Evolutionary conservation across 345 rosid species (phyloP).

Genomic region (Lagerstroemia speciosa): DNA sequence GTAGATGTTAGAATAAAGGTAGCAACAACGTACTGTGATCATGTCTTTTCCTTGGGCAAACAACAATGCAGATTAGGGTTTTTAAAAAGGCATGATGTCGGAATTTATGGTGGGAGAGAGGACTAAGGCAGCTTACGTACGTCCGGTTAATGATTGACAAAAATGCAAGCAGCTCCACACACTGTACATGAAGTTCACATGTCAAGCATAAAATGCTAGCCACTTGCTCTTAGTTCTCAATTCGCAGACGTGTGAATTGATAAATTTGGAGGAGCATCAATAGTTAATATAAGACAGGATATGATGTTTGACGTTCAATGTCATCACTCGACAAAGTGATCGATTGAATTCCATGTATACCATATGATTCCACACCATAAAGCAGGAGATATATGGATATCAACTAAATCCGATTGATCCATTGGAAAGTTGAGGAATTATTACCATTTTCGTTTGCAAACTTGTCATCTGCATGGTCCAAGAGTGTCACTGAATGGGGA

Average conservation of each 20-base stretch:
- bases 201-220: not conserved
- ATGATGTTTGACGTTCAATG: no score
- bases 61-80: slow-evolving; percentile 36
- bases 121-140: not conserved
- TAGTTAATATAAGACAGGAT: no score
- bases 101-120: slow-evolving; percentile 24
- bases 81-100: slow-evolving; percentile 10
- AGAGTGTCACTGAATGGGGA: slow-evolving; percentile 32
- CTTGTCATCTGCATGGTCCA: slow-evolving; percentile 3
- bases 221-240: not conserved
- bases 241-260: no score
- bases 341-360: no score
- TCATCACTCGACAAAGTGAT: no score
- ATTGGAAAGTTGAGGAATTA: not conserved
- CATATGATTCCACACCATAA: not conserved
- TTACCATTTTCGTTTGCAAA: slow-evolving; percentile 2
- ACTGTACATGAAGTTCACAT: not conserved
- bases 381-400: not conserved
- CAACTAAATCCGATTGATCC: not conserved
- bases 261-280: no score
- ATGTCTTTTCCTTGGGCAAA: slow-evolving; percentile 11
- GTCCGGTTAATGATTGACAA: not conserved
- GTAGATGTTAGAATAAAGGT: not conserved
- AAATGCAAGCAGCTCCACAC: not conserved
- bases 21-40: slow-evolving; percentile 9